Conservation (phyloP, 2,329 filamentous ascomycete genomes). For the Coleophoma crateriformis region DNA sequence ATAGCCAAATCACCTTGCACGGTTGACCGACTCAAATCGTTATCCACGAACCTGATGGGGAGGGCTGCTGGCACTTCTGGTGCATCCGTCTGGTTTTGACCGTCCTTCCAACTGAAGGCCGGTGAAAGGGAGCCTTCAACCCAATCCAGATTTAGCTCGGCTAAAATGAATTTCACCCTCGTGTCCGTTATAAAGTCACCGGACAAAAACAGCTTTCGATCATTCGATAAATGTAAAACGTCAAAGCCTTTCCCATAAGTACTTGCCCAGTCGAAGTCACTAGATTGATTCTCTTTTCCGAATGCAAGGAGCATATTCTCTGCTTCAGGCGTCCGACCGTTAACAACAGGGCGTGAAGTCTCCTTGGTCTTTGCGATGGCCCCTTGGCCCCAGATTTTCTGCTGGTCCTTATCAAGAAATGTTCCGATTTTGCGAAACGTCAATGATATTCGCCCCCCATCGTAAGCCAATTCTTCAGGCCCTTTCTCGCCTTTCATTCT, state of each 20-base stretch:
- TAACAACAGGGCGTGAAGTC: conserved; percentile 58
- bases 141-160: conserved; percentile 39
- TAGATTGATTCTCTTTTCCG: conserved; percentile 74
- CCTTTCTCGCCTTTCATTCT: conserved; percentile 63
- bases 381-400: conserved; percentile 86
- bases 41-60: conserved; percentile 48
- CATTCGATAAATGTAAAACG: conserved; percentile 58
- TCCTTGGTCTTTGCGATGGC: conserved; percentile 62
- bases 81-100: conserved; percentile 9
- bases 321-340: conserved; percentile 61
- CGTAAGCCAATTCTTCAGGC: conserved; percentile 63
- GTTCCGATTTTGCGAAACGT: conserved; percentile 90
- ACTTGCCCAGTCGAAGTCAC: conserved; percentile 67
- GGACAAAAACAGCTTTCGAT: conserved; percentile 39
- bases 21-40: conserved; percentile 39
- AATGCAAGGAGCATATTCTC: conserved; percentile 72
- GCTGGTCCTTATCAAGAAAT: conserved; percentile 61
- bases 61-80: conserved; percentile 15
- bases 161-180: conserved; percentile 44
- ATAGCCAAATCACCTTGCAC: conserved; percentile 47
- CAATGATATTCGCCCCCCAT: conserved; percentile 77
- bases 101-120: conserved; percentile 22
- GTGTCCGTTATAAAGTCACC: conserved; percentile 41
- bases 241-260: conserved; percentile 80
- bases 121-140: conserved; percentile 18